Percentiles rank a stretch among this genome's conserved stretches.
Evolutionary conservation across 495 filamentous ascomycete genomes (phyloP).

Genomic region (Aspergillus panamensis): DNA sequence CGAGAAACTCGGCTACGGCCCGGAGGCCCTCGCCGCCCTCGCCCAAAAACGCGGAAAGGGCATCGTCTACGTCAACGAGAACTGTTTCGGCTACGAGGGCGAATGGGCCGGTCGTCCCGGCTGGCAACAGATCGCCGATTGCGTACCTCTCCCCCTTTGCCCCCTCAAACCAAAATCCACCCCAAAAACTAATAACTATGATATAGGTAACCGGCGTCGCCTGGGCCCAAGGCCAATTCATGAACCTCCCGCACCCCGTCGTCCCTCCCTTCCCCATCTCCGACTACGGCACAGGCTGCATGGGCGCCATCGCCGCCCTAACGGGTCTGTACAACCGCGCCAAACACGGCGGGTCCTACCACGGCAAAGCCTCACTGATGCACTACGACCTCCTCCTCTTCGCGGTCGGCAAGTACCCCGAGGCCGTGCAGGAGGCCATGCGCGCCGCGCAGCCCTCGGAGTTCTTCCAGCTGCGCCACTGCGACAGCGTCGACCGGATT

Average conservation of each 20-base stretch:
- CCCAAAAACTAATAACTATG: conserved; percentile 25
- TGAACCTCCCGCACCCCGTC: conserved; percentile 67
- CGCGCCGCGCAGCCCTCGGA: conserved; percentile 50
- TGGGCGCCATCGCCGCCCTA: conserved; percentile 63
- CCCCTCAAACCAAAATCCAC: conserved; percentile 15
- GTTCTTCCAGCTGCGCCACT: conserved; percentile 64
- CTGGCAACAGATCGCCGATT: conserved; percentile 56
- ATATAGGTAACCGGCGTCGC: conserved; percentile 59
- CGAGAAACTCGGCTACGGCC: conserved; percentile 61
- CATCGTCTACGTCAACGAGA: conserved; percentile 66
- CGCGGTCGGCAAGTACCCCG: conserved; percentile 56
- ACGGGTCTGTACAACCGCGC: conserved; percentile 60
- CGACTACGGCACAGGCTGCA: conserved; percentile 72
- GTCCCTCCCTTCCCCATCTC: conserved; percentile 79
- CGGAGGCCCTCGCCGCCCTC: conserved; percentile 47
- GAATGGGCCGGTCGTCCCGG: conserved; percentile 50
- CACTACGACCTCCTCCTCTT: conserved; percentile 71
- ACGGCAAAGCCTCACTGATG: conserved; percentile 58
- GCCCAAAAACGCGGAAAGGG: conserved; percentile 55
- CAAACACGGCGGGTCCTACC: conserved; percentile 60
- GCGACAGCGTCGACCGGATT: conserved; percentile 70
- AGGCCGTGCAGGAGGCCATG: conserved; percentile 53
- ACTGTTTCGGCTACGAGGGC: conserved; percentile 64
- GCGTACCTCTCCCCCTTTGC: conserved; percentile 50
- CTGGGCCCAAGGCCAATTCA: conserved; percentile 70